Evolutionary conservation across 345 rosid genomes (phyloP).

Genomic region (Ceriops decandra): DNA sequence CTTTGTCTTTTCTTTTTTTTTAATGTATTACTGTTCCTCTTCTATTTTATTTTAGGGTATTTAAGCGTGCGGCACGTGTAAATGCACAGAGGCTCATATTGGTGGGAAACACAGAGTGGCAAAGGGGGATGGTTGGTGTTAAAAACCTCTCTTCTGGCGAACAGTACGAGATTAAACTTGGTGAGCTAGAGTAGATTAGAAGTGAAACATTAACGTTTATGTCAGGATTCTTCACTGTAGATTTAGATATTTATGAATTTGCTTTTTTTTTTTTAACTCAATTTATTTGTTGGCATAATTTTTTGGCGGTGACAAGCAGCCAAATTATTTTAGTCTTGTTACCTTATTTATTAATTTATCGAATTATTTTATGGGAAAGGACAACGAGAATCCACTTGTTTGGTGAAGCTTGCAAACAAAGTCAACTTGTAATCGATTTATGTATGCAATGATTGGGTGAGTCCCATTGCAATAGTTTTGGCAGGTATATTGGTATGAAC

Average conservation of each 20-base stretch:
- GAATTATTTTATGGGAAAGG: too few relatives aligned
- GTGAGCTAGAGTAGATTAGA: constrained; percentile 45
- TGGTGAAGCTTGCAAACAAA: too few relatives aligned
- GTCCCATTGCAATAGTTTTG: too few relatives aligned
- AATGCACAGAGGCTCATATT: constrained; percentile 73
- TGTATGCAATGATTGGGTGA: too few relatives aligned
- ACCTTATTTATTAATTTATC: too few relatives aligned
- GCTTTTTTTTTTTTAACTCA: not conserved
- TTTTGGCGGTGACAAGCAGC: not conserved
- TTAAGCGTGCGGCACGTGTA: constrained; percentile 77
- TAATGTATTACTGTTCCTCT: not conserved
- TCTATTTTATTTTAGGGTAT: constrained; percentile 51
- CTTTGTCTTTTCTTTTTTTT: not conserved
- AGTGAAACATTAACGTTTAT: not conserved
- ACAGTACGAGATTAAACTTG: constrained; percentile 71
- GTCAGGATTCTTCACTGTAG: not conserved
- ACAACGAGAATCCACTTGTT: too few relatives aligned
- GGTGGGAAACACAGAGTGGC: constrained; percentile 80
- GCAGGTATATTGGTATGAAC: too few relatives aligned
- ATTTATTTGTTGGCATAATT: not conserved
- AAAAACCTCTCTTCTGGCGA: constrained; percentile 72
- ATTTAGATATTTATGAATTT: not conserved
- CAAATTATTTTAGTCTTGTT: too few relatives aligned
- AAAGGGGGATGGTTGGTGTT: constrained; percentile 73
- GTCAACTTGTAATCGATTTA: too few relatives aligned